phyloP scores from a whole-genome alignment of 129 eudicot species.

The Solidago caesia region DNA sequence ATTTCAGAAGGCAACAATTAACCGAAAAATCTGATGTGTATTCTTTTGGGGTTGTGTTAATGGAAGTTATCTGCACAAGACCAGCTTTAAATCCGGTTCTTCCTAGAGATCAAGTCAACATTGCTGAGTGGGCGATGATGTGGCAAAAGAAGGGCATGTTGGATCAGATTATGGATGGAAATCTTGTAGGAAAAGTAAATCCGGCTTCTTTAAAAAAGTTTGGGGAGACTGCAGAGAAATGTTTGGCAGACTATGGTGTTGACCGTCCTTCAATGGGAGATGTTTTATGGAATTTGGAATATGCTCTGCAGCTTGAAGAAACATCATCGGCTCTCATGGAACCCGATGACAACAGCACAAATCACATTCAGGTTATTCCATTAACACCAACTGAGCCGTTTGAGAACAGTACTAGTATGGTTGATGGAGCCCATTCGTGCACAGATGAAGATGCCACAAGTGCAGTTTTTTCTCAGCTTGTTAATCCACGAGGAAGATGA shows the following conservation, averaged over 20 bases:
- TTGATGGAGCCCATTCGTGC: slow-evolving; percentile 28
- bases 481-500: slow-evolving; percentile 52
- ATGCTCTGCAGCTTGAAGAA: slow-evolving; percentile 69
- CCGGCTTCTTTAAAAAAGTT: slow-evolving; percentile 50
- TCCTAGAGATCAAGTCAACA: slow-evolving; percentile 81
- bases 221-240: slow-evolving; percentile 79
- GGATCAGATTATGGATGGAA: slow-evolving; percentile 55
- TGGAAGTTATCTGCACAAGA: slow-evolving; percentile 72
- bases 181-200: slow-evolving; percentile 44
- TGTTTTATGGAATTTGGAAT: slow-evolving; percentile 76
- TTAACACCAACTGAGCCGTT: slow-evolving; percentile 64
- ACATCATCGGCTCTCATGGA: slow-evolving; percentile 43
- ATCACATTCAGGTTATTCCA: slow-evolving; percentile 57
- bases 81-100: slow-evolving; percentile 70
- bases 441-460: slow-evolving; percentile 39
- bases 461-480: slow-evolving; percentile 49
- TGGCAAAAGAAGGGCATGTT: slow-evolving; percentile 65
- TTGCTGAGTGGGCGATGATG: slow-evolving; percentile 83
- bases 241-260: slow-evolving; percentile 74
- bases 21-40: slow-evolving; percentile 34
- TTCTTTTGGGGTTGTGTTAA: slow-evolving; percentile 70
- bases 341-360: slow-evolving; percentile 43
- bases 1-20: slow-evolving; percentile 35
- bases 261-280: slow-evolving; percentile 83
- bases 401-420: slow-evolving; percentile 41